Percentiles rank a stretch among this genome's conserved stretches.
Evolutionary conservation across 2,329 filamentous ascomycete genomes (phyloP).

Genomic region (Mycosphaerella arachidis): DNA sequence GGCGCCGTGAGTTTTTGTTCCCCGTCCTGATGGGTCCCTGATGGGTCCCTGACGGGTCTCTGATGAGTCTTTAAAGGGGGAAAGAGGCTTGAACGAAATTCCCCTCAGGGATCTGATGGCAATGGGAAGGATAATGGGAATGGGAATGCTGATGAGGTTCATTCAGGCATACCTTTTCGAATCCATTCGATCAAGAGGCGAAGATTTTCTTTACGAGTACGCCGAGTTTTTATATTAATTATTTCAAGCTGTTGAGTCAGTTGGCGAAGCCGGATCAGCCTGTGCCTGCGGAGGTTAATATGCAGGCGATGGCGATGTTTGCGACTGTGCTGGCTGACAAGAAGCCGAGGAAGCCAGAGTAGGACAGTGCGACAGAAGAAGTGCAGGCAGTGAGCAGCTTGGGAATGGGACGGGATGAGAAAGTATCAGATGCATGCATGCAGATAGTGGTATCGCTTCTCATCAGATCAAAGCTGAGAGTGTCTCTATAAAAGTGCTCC

Average conservation of each 20-base stretch:
- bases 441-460: not conserved
- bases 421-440: not conserved
- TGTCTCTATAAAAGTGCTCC: not conserved
- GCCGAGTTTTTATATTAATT: slow-evolving; percentile 55
- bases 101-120: too few relatives aligned
- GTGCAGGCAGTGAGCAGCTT: not conserved
- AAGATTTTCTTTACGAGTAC: slow-evolving; percentile 56
- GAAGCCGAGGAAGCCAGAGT: slow-evolving; percentile 32
- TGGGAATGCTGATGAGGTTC: too few relatives aligned
- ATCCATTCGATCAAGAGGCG: slow-evolving; percentile 51
- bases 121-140: too few relatives aligned
- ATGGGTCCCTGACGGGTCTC: too few relatives aligned
- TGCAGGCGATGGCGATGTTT: slow-evolving; percentile 48
- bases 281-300: slow-evolving; percentile 47
- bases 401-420: not conserved
- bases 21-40: too few relatives aligned
- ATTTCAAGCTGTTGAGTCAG: slow-evolving; percentile 51
- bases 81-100: too few relatives aligned
- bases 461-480: not conserved
- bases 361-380: not conserved
- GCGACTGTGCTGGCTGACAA: slow-evolving; percentile 46
- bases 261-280: slow-evolving; percentile 43
- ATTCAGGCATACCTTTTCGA: slow-evolving; percentile 49
- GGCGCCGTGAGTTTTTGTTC: slow-evolving; percentile 34
- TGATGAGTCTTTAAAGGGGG: too few relatives aligned